These are phyloP conservation scores for Ananas comosus DNA, from an alignment of 176 grass and related monocot species.

Conservation along the genomic window DNA sequence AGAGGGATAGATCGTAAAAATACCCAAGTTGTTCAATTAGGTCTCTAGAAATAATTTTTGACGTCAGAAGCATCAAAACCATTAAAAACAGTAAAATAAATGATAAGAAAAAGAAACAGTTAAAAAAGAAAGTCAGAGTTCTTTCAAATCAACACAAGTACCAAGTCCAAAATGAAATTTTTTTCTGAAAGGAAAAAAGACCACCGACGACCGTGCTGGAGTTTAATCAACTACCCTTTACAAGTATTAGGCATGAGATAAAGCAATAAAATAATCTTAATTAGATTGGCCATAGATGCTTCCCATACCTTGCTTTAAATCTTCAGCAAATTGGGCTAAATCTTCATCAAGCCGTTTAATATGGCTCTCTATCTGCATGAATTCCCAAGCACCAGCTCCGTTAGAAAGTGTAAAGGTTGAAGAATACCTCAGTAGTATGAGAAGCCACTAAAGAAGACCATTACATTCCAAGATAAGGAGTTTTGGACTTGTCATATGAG, in stretches of 20 bases:
- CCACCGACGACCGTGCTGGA: not conserved
- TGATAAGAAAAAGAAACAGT: not conserved
- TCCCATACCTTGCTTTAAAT: constrained; percentile 83
- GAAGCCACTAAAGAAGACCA: not conserved
- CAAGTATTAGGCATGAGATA: not conserved
- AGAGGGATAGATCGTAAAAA: too few species aligned
- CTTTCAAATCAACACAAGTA: not conserved
- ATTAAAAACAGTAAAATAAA: constrained; percentile 27
- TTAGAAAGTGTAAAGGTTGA: not conserved
- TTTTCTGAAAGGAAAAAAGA: not conserved
- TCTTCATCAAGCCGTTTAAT: constrained; percentile 92
- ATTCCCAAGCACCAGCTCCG: not conserved
- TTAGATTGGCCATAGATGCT: not conserved
- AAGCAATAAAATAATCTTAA: not conserved
- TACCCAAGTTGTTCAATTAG: too few species aligned
- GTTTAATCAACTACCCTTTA: not conserved
- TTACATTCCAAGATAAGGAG: not conserved
- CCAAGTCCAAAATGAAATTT: not conserved
- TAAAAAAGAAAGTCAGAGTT: constrained; percentile 10
- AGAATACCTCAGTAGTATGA: not conserved
- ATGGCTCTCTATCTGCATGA: constrained; percentile 86
- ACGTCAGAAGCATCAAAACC: too few species aligned
- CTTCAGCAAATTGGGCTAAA: constrained; percentile 83
- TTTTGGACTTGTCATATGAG: not conserved
- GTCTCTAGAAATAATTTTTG: too few species aligned